A percentile compares a stretch with the other conserved stretches of the same genome.
phyloP scores from a whole-genome alignment of 2,329 filamentous ascomycete species.

The Talaromyces piceae region DNA sequence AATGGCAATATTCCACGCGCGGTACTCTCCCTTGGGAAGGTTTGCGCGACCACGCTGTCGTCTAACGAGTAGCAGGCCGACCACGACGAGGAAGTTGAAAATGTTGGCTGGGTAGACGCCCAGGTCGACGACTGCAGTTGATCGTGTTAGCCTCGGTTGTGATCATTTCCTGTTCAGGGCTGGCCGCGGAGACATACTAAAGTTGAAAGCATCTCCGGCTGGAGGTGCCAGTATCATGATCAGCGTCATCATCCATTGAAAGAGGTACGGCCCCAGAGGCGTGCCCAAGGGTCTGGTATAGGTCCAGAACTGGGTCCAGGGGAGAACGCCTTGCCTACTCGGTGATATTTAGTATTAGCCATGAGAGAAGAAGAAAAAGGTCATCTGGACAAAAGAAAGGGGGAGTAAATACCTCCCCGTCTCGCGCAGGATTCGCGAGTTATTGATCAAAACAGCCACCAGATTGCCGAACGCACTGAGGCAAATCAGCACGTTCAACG shows the following conservation, averaged over 20 bases:
- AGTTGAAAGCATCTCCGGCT: constrained; percentile 58
- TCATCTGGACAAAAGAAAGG: background rate
- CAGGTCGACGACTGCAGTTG: constrained; percentile 48
- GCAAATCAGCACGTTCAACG: constrained; percentile 51
- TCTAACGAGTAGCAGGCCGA: constrained; percentile 17
- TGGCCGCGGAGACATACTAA: constrained; percentile 27
- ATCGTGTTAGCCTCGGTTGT: background rate
- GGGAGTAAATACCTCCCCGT: constrained; percentile 41
- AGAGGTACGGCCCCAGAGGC: constrained; percentile 50
- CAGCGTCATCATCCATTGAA: constrained; percentile 52
- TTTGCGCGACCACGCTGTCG: constrained; percentile 2
- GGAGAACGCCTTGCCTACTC: constrained; percentile 55
- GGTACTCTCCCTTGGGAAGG: constrained; percentile 41
- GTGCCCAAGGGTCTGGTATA: constrained; percentile 58
- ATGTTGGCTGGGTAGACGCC: constrained; percentile 51
- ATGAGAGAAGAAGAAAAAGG: too few relatives aligned
- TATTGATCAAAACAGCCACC: constrained; percentile 48
- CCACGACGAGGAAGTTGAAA: constrained; percentile 50
- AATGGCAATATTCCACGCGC: constrained; percentile 52
- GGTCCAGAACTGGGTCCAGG: constrained; percentile 55
- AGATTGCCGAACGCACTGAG: constrained; percentile 55
- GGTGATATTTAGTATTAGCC: too few relatives aligned
- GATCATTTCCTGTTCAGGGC: constrained; percentile 16
- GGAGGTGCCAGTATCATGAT: constrained; percentile 56
- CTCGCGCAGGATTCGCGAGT: constrained; percentile 52